A percentile compares a stretch with the other conserved stretches of the same genome.
Conservation (phyloP, 202 grass and related monocot genomes). For the Carex arenaria region DNA sequence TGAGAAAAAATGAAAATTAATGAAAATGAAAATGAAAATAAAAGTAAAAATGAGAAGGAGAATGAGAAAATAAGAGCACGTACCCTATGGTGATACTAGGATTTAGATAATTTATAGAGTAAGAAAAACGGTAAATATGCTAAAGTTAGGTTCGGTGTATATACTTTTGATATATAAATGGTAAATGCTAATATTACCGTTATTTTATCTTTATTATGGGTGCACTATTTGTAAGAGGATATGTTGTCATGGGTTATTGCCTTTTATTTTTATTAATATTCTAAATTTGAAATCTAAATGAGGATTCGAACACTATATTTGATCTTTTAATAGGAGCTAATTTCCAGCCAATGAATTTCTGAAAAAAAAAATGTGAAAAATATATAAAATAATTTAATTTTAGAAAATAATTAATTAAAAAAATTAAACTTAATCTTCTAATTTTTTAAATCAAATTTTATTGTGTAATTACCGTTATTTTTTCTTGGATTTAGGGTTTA, state of each 20-base stretch:
- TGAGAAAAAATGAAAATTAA: too few species aligned
- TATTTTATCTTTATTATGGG: background rate
- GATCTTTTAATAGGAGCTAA: background rate
- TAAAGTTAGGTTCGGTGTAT: background rate
- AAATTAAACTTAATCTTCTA: too few species aligned
- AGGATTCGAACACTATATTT: background rate
- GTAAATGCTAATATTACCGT: background rate
- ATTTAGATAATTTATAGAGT: background rate
- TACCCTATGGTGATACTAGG: background rate
- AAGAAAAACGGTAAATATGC: background rate
- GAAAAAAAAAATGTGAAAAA: too few species aligned
- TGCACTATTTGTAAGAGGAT: background rate
- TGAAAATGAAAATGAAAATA: too few species aligned
- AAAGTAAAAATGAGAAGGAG: too few species aligned
- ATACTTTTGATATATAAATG: background rate
- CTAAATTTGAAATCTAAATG: background rate
- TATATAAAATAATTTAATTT: too few species aligned
- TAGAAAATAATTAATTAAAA: too few species aligned
- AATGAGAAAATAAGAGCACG: too few species aligned
- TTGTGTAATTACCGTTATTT: too few species aligned
- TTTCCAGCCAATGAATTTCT: background rate
- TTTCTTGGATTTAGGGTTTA: too few species aligned
- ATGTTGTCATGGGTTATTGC: background rate
- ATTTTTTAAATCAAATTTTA: too few species aligned
- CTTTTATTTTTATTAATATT: background rate